A percentile compares a stretch with the other conserved stretches of the same genome.
phyloP scores from a whole-genome alignment of 73 alveolate species.

The Tetrahymena elliotti region DNA sequence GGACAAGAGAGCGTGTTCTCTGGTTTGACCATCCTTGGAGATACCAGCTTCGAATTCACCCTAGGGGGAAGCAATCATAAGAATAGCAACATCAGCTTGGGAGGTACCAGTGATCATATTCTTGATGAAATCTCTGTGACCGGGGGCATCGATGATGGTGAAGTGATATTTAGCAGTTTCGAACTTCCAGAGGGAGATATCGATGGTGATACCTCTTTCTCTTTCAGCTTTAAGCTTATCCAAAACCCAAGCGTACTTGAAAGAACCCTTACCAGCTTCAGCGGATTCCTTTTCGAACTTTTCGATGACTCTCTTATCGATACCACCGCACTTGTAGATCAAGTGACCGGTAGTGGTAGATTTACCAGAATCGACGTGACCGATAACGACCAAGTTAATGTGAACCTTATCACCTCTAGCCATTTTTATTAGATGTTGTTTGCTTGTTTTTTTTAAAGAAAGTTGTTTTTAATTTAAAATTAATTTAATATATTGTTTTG shows the following conservation, averaged over 20 bases:
- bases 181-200: constrained; percentile 76
- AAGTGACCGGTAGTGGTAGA: constrained; percentile 95
- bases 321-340: constrained; percentile 90
- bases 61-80: constrained; percentile 76
- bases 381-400: constrained; percentile 90
- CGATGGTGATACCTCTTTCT: constrained; percentile 95
- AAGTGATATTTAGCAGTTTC: constrained; percentile 80
- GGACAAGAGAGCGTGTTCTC: constrained; percentile 93
- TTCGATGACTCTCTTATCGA: constrained; percentile 88
- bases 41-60: constrained; percentile 97
- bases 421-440: not conserved
- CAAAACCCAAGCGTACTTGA: constrained; percentile 91
- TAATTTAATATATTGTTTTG: not conserved
- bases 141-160: constrained; percentile 97
- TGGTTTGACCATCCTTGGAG: constrained; percentile 89
- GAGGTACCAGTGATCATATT: constrained; percentile 95
- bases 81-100: constrained; percentile 89
- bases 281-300: constrained; percentile 95
- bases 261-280: constrained; percentile 86
- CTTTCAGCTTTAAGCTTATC: constrained; percentile 93
- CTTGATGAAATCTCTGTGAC: constrained; percentile 87
- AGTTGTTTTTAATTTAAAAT: not conserved
- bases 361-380: constrained; percentile 94
- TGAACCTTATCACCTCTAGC: constrained; percentile 66
- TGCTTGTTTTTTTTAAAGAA: not conserved